Percentiles rank a stretch among this genome's conserved stretches.
phyloP scores from a whole-genome alignment of 2,329 filamentous ascomycete species.

The Dactylellina haptotyla region DNA sequence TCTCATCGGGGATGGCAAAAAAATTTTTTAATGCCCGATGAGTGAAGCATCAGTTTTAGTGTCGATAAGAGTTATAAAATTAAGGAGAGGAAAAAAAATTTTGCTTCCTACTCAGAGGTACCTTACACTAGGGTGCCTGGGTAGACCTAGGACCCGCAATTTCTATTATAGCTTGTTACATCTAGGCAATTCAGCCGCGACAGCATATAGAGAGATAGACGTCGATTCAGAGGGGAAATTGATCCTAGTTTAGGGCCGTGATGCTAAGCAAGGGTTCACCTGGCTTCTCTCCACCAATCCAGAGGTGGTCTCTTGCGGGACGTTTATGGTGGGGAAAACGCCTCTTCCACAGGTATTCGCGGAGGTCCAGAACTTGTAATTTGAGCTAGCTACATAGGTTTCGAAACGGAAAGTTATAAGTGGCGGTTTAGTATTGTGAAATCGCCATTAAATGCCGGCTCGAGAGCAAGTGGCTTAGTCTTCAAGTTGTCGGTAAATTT shows the following conservation, averaged over 20 bases:
- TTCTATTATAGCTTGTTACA: constrained; percentile 42
- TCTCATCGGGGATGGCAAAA: constrained; percentile 17
- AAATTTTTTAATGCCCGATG: neutral
- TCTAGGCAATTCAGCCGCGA: constrained; percentile 48
- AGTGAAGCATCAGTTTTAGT: neutral
- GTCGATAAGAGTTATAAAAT: constrained; percentile 38
- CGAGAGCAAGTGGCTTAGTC: constrained; percentile 23
- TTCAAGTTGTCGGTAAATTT: no score
- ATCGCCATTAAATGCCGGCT: neutral
- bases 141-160: constrained; percentile 38
- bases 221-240: constrained; percentile 19
- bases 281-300: constrained; percentile 11
- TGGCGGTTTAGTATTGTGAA: constrained; percentile 25
- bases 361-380: constrained; percentile 37
- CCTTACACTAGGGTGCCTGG: constrained; percentile 12
- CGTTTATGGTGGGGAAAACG: constrained; percentile 33
- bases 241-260: constrained; percentile 20
- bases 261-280: constrained; percentile 27
- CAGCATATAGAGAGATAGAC: constrained; percentile 22
- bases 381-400: constrained; percentile 22
- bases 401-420: constrained; percentile 38
- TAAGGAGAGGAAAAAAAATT: constrained; percentile 16
- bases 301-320: constrained; percentile 21
- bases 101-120: constrained; percentile 6
- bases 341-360: constrained; percentile 12